Evolutionary conservation across 2,329 filamentous ascomycete genomes (phyloP).

Genomic region (Neoascochyta sp.): DNA sequence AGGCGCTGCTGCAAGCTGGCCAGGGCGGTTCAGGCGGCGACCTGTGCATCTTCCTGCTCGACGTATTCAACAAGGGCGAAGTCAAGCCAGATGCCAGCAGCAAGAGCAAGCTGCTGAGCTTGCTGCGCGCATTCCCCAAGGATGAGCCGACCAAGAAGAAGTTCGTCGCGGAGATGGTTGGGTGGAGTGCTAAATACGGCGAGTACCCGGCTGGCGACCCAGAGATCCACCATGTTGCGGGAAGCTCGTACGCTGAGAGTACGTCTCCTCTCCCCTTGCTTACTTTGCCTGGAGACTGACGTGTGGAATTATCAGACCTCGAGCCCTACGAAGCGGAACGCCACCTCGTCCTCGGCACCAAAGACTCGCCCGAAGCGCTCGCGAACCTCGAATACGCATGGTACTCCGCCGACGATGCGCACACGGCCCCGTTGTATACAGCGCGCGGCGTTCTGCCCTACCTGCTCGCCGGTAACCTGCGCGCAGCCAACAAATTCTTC

Average conservation of each 20-base stretch:
- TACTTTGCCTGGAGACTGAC: no score
- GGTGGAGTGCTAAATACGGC: conserved; percentile 83
- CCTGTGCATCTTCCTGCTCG: conserved; percentile 78
- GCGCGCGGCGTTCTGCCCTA: conserved; percentile 87
- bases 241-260: conserved; percentile 80
- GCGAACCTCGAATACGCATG: conserved; percentile 84
- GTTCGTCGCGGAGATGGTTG: conserved; percentile 81
- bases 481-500: conserved; percentile 80
- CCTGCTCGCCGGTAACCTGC: conserved; percentile 82
- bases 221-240: conserved; percentile 89
- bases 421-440: conserved; percentile 81
- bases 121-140: conserved; percentile 74
- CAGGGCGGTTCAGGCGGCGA: conserved; percentile 92
- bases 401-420: conserved; percentile 85
- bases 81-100: conserved; percentile 69
- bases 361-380: conserved; percentile 78
- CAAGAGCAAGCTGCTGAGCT: conserved; percentile 70
- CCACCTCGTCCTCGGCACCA: conserved; percentile 83
- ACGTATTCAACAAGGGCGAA: conserved; percentile 85
- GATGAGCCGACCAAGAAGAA: conserved; percentile 90
- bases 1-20: conserved; percentile 82
- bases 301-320: conserved; percentile 60
- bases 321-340: conserved; percentile 90
- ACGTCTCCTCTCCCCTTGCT: no score
- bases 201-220: conserved; percentile 89